Evolutionary conservation across 306 rosid genomes (phyloP).

Genomic region (Vigna reflexopilosa): DNA sequence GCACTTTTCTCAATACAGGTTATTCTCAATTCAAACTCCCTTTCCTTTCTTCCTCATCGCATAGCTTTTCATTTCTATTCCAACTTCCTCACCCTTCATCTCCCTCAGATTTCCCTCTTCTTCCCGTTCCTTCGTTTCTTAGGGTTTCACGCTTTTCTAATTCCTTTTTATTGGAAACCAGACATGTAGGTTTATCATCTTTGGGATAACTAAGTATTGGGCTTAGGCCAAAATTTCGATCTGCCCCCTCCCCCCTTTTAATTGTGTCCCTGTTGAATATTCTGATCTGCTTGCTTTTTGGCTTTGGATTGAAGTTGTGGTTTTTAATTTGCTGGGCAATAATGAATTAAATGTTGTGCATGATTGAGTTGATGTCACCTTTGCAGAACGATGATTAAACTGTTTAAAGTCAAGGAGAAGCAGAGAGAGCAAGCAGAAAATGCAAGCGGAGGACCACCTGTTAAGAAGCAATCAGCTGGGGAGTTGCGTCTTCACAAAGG

Average conservation of each 20-base stretch:
- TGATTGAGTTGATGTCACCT: constrained; percentile 17
- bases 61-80: neutral
- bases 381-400: constrained; percentile 79
- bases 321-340: neutral
- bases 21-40: neutral
- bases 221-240: constrained; percentile 8
- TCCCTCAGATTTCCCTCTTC: constrained; percentile 11
- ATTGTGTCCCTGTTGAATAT: neutral
- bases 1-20: neutral
- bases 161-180: neutral
- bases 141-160: constrained; percentile 35
- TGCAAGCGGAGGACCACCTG: constrained; percentile 66
- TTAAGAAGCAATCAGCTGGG: constrained; percentile 90
- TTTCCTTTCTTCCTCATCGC: neutral
- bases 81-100: constrained; percentile 9
- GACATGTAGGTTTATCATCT: neutral
- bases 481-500: constrained; percentile 97
- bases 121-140: neutral
- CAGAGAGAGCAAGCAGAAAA: constrained; percentile 86
- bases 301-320: neutral
- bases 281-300: neutral
- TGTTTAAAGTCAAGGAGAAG: constrained; percentile 88
- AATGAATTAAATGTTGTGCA: neutral
- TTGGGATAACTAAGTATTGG: neutral
- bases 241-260: neutral